phyloP scores from a whole-genome alignment of 148 eudicot species.

The Polygonum aviculare region DNA sequence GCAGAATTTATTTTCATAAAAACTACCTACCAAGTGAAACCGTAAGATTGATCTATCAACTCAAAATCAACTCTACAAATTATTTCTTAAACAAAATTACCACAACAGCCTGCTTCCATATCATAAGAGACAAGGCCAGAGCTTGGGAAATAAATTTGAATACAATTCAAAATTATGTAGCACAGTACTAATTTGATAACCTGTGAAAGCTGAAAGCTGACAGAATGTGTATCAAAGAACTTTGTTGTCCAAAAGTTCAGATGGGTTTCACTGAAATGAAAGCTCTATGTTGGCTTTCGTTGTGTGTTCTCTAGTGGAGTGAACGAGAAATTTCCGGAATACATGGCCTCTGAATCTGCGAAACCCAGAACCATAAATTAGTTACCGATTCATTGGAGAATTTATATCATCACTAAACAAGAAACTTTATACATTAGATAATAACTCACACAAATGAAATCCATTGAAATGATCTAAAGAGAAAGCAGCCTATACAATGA shows the following conservation, averaged over 20 bases:
- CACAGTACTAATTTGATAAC: neutral
- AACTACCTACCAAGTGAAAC: neutral
- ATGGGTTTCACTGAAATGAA: neutral
- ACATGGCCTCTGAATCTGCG: conserved; percentile 38
- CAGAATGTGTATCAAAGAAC: neutral
- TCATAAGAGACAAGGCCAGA: neutral
- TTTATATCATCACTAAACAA: neutral
- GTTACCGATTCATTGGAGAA: neutral
- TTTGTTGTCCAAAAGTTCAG: neutral
- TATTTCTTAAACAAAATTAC: neutral
- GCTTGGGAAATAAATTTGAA: neutral
- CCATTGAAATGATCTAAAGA: neutral
- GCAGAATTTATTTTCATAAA: neutral
- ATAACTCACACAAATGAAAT: neutral
- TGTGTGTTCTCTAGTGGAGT: conserved; percentile 21
- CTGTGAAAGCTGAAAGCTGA: neutral
- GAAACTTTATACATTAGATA: neutral
- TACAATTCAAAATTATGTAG: neutral
- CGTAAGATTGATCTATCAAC: neutral
- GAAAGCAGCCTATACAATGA: neutral
- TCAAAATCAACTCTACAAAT: neutral
- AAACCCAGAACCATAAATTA: neutral
- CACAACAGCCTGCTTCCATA: neutral
- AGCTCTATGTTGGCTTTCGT: neutral
- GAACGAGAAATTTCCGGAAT: conserved; percentile 41